A percentile compares a stretch with the other conserved stretches of the same genome.
Evolutionary conservation across 257 asterid genomes (phyloP).

Genomic region (Anisodus acutangulus): DNA sequence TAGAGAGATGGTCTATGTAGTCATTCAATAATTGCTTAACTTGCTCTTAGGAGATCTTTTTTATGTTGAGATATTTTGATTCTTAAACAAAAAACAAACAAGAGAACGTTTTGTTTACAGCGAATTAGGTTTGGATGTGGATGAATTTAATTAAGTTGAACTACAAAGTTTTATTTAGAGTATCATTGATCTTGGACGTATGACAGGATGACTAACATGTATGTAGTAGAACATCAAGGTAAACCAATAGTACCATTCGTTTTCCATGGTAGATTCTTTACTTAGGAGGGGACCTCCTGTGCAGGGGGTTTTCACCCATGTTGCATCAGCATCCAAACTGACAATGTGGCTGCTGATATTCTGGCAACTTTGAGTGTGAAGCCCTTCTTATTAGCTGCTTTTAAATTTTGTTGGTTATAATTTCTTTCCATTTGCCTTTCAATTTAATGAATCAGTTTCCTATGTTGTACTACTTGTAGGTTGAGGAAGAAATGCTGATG

Average conservation of each 20-base stretch:
- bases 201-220: background rate
- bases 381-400: background rate
- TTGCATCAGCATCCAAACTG: background rate
- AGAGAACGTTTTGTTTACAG: background rate
- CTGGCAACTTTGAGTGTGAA: background rate
- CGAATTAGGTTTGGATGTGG: background rate
- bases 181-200: background rate
- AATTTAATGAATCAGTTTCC: background rate
- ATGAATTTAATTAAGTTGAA: background rate
- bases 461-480: slow-evolving; percentile 46
- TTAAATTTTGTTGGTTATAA: background rate
- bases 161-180: background rate
- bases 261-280: background rate
- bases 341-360: background rate
- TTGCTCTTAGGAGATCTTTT: background rate
- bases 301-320: background rate
- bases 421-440: background rate
- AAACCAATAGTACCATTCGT: background rate
- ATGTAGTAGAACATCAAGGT: background rate
- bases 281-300: background rate
- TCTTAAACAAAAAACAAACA: background rate
- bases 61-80: background rate
- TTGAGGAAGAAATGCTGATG: slow-evolving; percentile 94
- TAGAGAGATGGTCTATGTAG: background rate
- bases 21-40: background rate